Percentiles rank a stretch among this genome's conserved stretches.
Evolutionary conservation across 495 filamentous ascomycete species (phyloP).

Genomic region (Trichoderma gamsii): DNA sequence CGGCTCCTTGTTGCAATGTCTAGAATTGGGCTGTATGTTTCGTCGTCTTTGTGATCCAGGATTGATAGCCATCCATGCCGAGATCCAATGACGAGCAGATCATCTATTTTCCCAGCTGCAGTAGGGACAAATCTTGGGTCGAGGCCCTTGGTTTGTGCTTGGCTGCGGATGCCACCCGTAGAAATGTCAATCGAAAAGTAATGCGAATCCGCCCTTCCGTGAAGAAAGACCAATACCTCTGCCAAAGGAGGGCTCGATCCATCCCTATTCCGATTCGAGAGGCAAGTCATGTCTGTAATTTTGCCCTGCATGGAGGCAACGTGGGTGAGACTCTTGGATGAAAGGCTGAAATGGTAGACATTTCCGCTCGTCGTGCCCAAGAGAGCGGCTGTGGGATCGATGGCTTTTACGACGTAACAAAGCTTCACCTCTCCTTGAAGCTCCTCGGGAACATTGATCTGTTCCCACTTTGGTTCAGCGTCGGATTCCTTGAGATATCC

Average conservation of each 20-base stretch:
- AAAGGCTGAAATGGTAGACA: slow-evolving; percentile 41
- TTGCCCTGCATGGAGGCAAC: slow-evolving; percentile 40
- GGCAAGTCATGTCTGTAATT: slow-evolving; percentile 43
- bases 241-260: slow-evolving; percentile 12
- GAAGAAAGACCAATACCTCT: slow-evolving; percentile 22
- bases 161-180: not conserved
- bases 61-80: slow-evolving; percentile 18
- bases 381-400: slow-evolving; percentile 33
- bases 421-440: slow-evolving; percentile 31
- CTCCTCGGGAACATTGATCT: not conserved
- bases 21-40: slow-evolving; percentile 24
- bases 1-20: slow-evolving; percentile 7
- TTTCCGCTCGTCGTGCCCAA: slow-evolving; percentile 50
- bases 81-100: slow-evolving; percentile 12
- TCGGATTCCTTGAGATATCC: slow-evolving; percentile 27
- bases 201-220: slow-evolving; percentile 23
- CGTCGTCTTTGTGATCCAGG: slow-evolving; percentile 20
- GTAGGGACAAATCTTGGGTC: slow-evolving; percentile 14
- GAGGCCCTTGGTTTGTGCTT: slow-evolving; percentile 1
- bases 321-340: slow-evolving; percentile 21
- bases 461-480: not conserved
- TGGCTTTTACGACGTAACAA: slow-evolving; percentile 40
- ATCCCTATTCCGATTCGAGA: slow-evolving; percentile 16
- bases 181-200: not conserved
- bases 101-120: not conserved